phyloP scores from a whole-genome alignment of 1,284 basidiomycete species.

The Schizophyllum commune region DNA sequence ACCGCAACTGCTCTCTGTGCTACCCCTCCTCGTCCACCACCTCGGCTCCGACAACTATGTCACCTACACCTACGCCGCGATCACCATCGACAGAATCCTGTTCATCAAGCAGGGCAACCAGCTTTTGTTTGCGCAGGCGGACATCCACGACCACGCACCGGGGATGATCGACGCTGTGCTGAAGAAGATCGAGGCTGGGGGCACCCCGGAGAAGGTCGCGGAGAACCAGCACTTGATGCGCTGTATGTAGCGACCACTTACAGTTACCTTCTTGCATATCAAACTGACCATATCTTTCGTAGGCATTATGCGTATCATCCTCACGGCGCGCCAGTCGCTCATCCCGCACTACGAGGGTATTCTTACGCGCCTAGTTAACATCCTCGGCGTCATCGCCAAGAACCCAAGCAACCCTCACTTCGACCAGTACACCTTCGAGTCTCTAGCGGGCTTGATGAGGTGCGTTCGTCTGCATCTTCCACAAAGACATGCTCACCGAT shows the following conservation, averaged over 20 bases:
- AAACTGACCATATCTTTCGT: background rate
- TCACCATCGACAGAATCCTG: conserved; percentile 84
- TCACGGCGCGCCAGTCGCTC: conserved; percentile 80
- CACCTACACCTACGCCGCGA: conserved; percentile 84
- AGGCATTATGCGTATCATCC: conserved; percentile 92
- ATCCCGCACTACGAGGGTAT: conserved; percentile 62
- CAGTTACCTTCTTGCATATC: background rate
- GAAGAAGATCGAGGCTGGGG: conserved; percentile 74
- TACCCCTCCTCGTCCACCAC: conserved; percentile 85
- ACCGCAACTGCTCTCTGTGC: conserved; percentile 85
- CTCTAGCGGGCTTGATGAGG: conserved; percentile 87
- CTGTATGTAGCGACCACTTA: conserved; percentile 44
- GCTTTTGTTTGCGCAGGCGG: conserved; percentile 77
- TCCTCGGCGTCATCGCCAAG: conserved; percentile 83
- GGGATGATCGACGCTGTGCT: conserved; percentile 75
- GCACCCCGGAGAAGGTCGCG: conserved; percentile 88
- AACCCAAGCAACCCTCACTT: conserved; percentile 98
- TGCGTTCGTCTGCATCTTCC: conserved; percentile 24
- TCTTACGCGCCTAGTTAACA: conserved; percentile 70
- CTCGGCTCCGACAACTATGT: conserved; percentile 79
- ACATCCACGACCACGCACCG: conserved; percentile 79
- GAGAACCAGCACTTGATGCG: conserved; percentile 99
- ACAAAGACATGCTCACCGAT: conserved; percentile 1
- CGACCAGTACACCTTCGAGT: conserved; percentile 97
- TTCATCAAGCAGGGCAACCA: conserved; percentile 77